phyloP scores from a whole-genome alignment of 2,329 filamentous ascomycete genomes.

The Colletotrichum sp. region DNA sequence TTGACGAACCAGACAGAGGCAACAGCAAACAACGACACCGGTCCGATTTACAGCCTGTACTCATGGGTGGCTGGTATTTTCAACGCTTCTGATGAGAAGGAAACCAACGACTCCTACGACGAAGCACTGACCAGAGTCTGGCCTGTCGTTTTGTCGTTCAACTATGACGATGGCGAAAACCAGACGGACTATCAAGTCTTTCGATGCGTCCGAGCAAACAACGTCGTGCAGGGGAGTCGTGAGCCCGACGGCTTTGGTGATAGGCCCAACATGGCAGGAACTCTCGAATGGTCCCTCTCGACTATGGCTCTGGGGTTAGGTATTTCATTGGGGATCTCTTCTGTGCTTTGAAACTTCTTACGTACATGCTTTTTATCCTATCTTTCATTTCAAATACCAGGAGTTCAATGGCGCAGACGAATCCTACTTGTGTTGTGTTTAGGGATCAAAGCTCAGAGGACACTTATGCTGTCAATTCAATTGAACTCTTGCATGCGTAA shows the following conservation, averaged over 20 bases:
- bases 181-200: background rate
- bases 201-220: background rate
- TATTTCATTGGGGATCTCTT: background rate
- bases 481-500: background rate
- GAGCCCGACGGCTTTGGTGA: background rate
- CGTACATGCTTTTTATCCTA: fast-evolving
- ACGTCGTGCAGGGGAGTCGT: background rate
- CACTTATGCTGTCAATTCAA: background rate
- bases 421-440: fast-evolving
- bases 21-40: background rate
- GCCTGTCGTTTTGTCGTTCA: background rate
- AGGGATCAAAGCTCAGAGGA: background rate
- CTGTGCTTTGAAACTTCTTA: background rate
- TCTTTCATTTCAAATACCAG: background rate
- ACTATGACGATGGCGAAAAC: background rate
- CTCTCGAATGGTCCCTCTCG: background rate
- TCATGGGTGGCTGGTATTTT: background rate
- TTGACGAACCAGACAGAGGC: background rate
- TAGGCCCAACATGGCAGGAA: background rate
- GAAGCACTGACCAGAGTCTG: background rate
- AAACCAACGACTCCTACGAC: background rate
- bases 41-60: background rate
- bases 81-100: background rate
- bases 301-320: background rate
- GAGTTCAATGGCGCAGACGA: background rate